Conservation (phyloP, 805 yeast species). For the Kockiozyma suomiensis region DNA sequence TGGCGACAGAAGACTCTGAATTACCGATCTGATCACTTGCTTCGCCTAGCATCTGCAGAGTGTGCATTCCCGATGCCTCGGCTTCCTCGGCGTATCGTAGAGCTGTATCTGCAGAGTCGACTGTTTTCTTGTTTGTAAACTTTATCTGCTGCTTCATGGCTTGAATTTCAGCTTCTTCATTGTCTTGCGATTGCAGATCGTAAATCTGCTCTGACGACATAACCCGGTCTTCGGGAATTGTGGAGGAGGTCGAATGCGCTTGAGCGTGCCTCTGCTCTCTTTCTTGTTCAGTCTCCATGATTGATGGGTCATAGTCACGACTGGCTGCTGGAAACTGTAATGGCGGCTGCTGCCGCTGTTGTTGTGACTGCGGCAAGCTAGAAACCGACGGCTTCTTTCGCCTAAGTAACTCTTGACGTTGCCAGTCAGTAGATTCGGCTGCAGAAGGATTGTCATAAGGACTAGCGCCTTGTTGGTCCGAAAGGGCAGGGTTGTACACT, state of each 20-base stretch:
- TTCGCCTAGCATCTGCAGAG: constrained; percentile 87
- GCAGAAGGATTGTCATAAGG: not conserved
- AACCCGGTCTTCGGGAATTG: constrained; percentile 4
- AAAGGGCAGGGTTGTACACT: constrained; percentile 7
- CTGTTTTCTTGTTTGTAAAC: constrained; percentile 82
- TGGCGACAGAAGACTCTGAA: constrained; percentile 72
- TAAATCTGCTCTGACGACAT: constrained; percentile 4
- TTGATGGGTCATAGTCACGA: constrained; percentile 22
- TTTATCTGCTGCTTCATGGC: constrained; percentile 79
- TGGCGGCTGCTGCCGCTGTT: not conserved
- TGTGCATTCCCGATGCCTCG: constrained; percentile 72
- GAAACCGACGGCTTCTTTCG: not conserved
- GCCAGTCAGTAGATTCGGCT: not conserved
- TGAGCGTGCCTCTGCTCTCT: constrained; percentile 12
- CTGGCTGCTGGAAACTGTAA: not conserved
- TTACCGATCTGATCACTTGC: constrained; percentile 84
- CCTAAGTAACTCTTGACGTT: constrained; percentile 5
- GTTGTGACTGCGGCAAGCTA: not conserved
- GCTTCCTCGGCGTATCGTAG: constrained; percentile 71
- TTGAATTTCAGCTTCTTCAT: constrained; percentile 73
- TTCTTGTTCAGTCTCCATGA: constrained; percentile 29
- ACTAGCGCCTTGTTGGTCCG: constrained; percentile 5
- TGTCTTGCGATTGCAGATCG: constrained; percentile 6
- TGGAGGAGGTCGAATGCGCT: not conserved
- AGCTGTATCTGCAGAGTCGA: constrained; percentile 82